phyloP scores from a whole-genome alignment of 2,329 filamentous ascomycete genomes.

The Macrophomina pseudophaseolina region DNA sequence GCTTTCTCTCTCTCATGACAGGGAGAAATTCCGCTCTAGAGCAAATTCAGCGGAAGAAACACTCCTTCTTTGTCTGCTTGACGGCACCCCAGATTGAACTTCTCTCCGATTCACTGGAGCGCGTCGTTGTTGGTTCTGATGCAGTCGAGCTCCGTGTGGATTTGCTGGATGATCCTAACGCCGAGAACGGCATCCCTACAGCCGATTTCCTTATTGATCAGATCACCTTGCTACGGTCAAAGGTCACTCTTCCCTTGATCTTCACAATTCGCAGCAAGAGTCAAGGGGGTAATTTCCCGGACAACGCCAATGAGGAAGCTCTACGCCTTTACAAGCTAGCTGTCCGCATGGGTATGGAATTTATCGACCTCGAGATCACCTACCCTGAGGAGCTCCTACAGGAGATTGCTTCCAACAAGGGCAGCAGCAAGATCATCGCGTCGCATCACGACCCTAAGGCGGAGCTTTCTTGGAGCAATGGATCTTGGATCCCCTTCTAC shows the following conservation, averaged over 20 bases:
- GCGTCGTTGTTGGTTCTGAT: slow-evolving; percentile 82
- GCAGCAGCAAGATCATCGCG: slow-evolving; percentile 82
- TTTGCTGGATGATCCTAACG: slow-evolving; percentile 75
- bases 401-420: slow-evolving; percentile 70
- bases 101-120: slow-evolving; percentile 68
- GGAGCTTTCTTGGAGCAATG: slow-evolving; percentile 83
- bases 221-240: slow-evolving; percentile 76
- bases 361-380: slow-evolving; percentile 89
- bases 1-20: slow-evolving; percentile 73
- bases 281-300: slow-evolving; percentile 88
- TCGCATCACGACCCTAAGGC: slow-evolving; percentile 91
- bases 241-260: slow-evolving; percentile 78
- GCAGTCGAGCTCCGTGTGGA: slow-evolving; percentile 95
- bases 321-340: slow-evolving; percentile 77
- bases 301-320: slow-evolving; percentile 72
- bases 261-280: slow-evolving; percentile 87
- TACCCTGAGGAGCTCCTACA: slow-evolving; percentile 78
- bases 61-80: slow-evolving; percentile 91
- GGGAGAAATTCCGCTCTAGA: slow-evolving; percentile 62
- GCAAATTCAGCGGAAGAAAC: slow-evolving; percentile 65
- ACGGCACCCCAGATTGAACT: slow-evolving; percentile 77
- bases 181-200: slow-evolving; percentile 61
- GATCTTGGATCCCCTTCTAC: slow-evolving; percentile 90
- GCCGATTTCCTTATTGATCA: slow-evolving; percentile 82
- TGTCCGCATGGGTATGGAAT: slow-evolving; percentile 84